Percentiles rank a stretch among this genome's conserved stretches.
Conservation (phyloP, 108 stramenopile species). For the Nitzschia sp. region DNA sequence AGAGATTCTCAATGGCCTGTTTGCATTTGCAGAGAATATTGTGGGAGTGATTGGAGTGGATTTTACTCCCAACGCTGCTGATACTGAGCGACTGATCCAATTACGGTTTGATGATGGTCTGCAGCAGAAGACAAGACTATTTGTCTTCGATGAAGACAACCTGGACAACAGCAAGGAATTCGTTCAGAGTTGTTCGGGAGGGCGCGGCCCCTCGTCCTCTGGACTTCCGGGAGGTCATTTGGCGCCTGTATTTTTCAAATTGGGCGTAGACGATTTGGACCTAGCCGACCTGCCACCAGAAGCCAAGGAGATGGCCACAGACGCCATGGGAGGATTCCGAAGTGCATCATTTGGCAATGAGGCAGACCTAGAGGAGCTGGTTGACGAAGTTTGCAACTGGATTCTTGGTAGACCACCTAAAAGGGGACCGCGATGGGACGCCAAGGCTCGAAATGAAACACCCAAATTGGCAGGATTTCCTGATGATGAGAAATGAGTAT, state of each 20-base stretch:
- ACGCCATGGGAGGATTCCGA: slow-evolving; percentile 70
- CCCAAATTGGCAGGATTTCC: slow-evolving; percentile 12
- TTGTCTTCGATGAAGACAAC: slow-evolving; percentile 76
- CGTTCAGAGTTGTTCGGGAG: slow-evolving; percentile 29
- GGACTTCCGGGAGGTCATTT: slow-evolving; percentile 72
- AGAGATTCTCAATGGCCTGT: slow-evolving; percentile 46
- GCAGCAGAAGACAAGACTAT: slow-evolving; percentile 63
- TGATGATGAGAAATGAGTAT: not conserved
- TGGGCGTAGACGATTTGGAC: slow-evolving; percentile 54
- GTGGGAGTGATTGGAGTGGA: slow-evolving; percentile 73
- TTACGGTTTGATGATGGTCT: slow-evolving; percentile 56
- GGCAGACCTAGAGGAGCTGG: slow-evolving; percentile 46
- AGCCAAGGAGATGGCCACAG: slow-evolving; percentile 63
- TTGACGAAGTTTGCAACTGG: slow-evolving; percentile 71
- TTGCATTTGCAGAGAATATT: slow-evolving; percentile 71
- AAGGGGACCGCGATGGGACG: slow-evolving; percentile 7
- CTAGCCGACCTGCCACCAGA: slow-evolving; percentile 44
- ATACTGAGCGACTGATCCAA: slow-evolving; percentile 63
- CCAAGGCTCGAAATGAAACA: not conserved
- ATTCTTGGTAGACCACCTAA: slow-evolving; percentile 59
- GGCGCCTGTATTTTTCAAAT: slow-evolving; percentile 72
- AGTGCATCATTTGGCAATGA: slow-evolving; percentile 79
- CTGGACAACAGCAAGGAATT: slow-evolving; percentile 66
- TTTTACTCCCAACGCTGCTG: slow-evolving; percentile 60
- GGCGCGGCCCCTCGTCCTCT: slow-evolving; percentile 29